Evolutionary conservation across 164 flowering plant genomes (phyloP).

Genomic region (Piper longum): DNA sequence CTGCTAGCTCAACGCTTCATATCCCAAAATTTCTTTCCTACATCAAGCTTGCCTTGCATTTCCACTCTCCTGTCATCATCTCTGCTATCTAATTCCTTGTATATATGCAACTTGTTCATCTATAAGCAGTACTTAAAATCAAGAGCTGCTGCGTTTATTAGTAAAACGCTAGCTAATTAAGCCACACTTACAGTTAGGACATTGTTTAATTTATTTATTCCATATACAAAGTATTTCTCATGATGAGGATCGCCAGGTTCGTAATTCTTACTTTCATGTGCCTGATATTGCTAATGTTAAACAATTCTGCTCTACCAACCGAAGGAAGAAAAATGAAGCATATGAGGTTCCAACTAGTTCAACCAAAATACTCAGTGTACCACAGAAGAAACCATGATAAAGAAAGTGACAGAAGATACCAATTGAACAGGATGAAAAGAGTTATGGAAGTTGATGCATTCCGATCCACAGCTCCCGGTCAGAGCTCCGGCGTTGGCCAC

Average conservation of each 20-base stretch:
- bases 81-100: neutral
- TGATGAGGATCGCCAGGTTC: neutral
- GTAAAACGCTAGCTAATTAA: too few species aligned
- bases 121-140: too few species aligned
- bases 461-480: conserved; percentile 2
- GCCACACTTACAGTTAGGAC: too few species aligned
- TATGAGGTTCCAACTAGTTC: neutral
- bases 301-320: neutral
- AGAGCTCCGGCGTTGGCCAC: conserved; percentile 3
- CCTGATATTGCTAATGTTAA: neutral
- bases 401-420: neutral
- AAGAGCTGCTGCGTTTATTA: too few species aligned
- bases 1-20: too few species aligned
- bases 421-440: neutral
- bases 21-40: neutral
- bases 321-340: neutral
- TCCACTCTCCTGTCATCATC: neutral
- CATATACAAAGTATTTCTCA: neutral
- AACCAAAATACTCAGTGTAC: neutral
- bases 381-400: neutral
- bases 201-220: too few species aligned
- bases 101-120: too few species aligned
- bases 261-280: neutral
- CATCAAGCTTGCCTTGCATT: neutral
- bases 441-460: conserved; percentile 1